Conservation (phyloP, 139 green algal genomes). For the Eudorina sp. region DNA sequence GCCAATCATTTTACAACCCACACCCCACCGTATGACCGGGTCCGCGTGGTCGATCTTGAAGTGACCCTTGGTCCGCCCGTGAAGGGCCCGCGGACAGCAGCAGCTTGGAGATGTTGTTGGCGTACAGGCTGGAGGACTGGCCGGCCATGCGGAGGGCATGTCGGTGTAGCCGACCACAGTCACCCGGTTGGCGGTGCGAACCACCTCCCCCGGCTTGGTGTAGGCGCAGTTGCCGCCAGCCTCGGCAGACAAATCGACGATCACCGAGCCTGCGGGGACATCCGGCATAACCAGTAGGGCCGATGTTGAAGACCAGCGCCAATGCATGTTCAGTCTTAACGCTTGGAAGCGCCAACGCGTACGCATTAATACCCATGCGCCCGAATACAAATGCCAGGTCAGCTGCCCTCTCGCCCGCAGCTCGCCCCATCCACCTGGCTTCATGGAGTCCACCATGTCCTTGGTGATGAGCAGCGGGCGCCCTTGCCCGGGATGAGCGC, state of each 20-base stretch:
- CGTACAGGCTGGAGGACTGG: slow-evolving; percentile 88
- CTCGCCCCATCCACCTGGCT: slow-evolving; percentile 64
- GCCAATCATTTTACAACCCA: background rate
- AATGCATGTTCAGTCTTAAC: too few species aligned
- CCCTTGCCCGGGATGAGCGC: slow-evolving; percentile 86
- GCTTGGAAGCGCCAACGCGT: too few species aligned
- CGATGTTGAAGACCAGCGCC: too few species aligned
- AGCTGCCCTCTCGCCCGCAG: background rate
- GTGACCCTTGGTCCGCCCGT: slow-evolving; percentile 74
- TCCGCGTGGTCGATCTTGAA: slow-evolving; percentile 89
- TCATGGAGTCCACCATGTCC: slow-evolving; percentile 90
- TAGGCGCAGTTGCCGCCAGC: slow-evolving; percentile 72
- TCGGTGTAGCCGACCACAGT: slow-evolving; percentile 93
- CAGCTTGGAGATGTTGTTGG: slow-evolving; percentile 95
- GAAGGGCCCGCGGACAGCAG: slow-evolving; percentile 88
- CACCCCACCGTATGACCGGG: slow-evolving; percentile 72
- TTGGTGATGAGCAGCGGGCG: slow-evolving; percentile 86
- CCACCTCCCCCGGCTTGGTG: slow-evolving; percentile 55
- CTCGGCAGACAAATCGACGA: slow-evolving; percentile 93
- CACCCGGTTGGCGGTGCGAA: slow-evolving; percentile 68
- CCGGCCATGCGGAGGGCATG: slow-evolving; percentile 87
- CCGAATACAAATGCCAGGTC: too few species aligned
- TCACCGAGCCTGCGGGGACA: slow-evolving; percentile 78
- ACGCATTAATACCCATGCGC: too few species aligned
- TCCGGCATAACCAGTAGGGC: too few species aligned